Base-by-base conservation (phyloP, 345 rosid species). In the Kernera saxatilis region DNA sequence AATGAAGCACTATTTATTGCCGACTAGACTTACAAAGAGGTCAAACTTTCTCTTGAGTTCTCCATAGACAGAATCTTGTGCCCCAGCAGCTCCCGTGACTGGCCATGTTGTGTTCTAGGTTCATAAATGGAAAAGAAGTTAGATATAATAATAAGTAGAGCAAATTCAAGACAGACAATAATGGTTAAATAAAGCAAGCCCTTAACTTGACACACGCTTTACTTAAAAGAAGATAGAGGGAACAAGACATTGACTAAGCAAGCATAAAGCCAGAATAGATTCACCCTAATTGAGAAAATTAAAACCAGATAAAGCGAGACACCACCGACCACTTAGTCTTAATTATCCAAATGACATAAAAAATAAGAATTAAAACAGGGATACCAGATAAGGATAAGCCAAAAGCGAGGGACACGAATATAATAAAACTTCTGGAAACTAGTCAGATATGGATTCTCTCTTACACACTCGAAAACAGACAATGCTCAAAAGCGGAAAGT, bases 1-100 rank as follows among this genome's bases (percentile, higher is more conserved):
- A 29, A 67, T 27, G 0, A 55, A 23, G 13, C 13, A 23, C 9
- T 3, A 39, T 58, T 40, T n/a, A 57, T 14, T 29, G 3, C 6
- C 21, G 5, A 27, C 3, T 19, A 15, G 13, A 84, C 96, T 90
- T 83, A 90, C 93, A 45, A 85, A 83, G 66, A 69, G 46, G 26
- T 81, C 83, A 61, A 87, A 75, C 72, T 90, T 90, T 75, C 63
- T 75, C 84, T 79, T 82, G 10, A 86, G 79, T 64, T 87, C 88
- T 62, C 78, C 88, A 69, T 71, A 70, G 32, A 72, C 64, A n/a
- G 55, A 70, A 9, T 75, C 69, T 57, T 74, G 79, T 17, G 76
- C 15, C 52, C 55, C 82, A 62, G 40, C 13, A 19, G 43, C 27
- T 18, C 10, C 61, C 1, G 64, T 61, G 11, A 41, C 25, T 5